Evolutionary conservation across 2,329 filamentous ascomycete genomes (phyloP).

Genomic region (Elsinoe arachidis): DNA sequence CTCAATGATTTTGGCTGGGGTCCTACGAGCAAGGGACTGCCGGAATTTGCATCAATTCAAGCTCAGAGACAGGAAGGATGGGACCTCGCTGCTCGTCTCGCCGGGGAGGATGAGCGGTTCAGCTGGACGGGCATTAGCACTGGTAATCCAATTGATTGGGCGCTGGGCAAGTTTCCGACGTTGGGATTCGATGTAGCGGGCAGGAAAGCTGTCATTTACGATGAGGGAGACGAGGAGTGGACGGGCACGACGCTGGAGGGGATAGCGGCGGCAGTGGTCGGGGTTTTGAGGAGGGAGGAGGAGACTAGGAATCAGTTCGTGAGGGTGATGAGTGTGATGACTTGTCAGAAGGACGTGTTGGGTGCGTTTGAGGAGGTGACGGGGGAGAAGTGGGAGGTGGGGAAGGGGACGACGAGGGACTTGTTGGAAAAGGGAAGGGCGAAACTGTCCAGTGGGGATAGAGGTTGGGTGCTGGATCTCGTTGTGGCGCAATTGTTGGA

Average conservation of each 20-base stretch:
- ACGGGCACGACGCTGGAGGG: constrained; percentile 42
- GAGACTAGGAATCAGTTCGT: constrained; percentile 51
- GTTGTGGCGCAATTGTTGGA: constrained; percentile 17
- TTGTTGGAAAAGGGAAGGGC: constrained; percentile 12
- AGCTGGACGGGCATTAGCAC: constrained; percentile 17
- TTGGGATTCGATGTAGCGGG: constrained; percentile 48
- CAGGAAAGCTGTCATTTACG: constrained; percentile 44
- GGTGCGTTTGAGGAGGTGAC: constrained; percentile 20
- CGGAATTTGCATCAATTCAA: constrained; percentile 13
- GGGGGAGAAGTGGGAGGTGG: constrained; percentile 14
- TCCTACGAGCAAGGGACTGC: constrained; percentile 19
- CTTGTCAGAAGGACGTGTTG: constrained; percentile 48
- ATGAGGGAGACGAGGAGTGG: constrained; percentile 45
- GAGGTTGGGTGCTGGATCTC: constrained; percentile 15
- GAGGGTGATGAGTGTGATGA: constrained; percentile 45
- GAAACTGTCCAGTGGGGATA: background rate
- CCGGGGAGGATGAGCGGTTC: constrained; percentile 4
- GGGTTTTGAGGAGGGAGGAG: constrained; percentile 39
- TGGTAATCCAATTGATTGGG: constrained; percentile 22
- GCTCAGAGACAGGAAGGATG: constrained; percentile 4
- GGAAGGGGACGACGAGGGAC: background rate
- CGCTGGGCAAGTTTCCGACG: constrained; percentile 51
- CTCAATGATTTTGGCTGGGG: constrained; percentile 25
- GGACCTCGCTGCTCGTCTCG: constrained; percentile 24
- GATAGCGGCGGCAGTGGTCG: constrained; percentile 43